Conservation (phyloP, 495 filamentous ascomycete species). For the Ramalina intermedia region DNA sequence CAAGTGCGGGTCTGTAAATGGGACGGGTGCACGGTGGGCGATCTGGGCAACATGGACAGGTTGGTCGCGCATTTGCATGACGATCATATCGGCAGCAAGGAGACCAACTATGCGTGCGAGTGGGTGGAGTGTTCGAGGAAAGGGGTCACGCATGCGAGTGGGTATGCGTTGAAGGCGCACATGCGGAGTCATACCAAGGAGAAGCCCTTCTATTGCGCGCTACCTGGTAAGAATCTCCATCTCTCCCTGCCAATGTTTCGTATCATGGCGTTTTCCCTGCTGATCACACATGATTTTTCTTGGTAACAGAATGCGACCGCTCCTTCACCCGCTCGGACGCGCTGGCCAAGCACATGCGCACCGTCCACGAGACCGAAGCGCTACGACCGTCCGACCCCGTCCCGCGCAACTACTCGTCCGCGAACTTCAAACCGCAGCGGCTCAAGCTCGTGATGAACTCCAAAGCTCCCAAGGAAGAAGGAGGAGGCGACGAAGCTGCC, state of each 20-base stretch:
- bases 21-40: constrained; percentile 70
- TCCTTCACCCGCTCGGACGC: constrained; percentile 95
- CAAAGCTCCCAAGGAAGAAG: constrained; percentile 35
- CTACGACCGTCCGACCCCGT: constrained; percentile 78
- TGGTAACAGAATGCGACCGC: constrained; percentile 72
- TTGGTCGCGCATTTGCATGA: constrained; percentile 88
- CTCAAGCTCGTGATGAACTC: constrained; percentile 52
- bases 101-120: constrained; percentile 84
- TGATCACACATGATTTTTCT: neutral
- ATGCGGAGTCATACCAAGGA: constrained; percentile 96
- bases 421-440: constrained; percentile 37
- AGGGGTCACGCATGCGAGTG: constrained; percentile 81
- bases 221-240: constrained; percentile 53
- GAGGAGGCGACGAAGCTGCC: constrained; percentile 36
- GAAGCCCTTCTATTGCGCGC: constrained; percentile 91
- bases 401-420: constrained; percentile 54
- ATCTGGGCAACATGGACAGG: constrained; percentile 83
- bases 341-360: constrained; percentile 95
- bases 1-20: constrained; percentile 83
- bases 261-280: neutral
- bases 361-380: constrained; percentile 93
- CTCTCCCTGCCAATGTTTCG: too few relatives aligned
- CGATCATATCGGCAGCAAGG: constrained; percentile 72
- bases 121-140: constrained; percentile 83
- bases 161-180: constrained; percentile 88